Evolutionary conservation across 768 basidiomycete species (phyloP), one percentile per base, ranked within the genome.

Genomic region (Leccinum subgranulosum): DNA sequence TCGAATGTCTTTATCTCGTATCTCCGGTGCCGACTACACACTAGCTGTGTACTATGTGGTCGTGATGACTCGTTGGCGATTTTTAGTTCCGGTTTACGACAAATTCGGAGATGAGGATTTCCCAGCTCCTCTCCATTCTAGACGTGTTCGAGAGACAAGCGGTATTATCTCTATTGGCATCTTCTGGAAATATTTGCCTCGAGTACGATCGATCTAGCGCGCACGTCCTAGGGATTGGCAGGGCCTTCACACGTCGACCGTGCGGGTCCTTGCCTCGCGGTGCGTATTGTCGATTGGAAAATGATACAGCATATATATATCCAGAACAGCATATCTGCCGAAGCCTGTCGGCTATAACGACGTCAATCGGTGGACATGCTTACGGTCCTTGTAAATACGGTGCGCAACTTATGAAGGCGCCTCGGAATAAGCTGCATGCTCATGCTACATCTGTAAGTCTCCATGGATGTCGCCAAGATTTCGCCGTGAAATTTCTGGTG

Each of bases 391-490:
- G 45, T 25, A 23, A 23, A 7, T 14, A 25, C 6, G 21, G 14
- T 46, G 23, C 14, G 14, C 15, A 14, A 7, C 25, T 25, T 14
- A 25, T 15, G 45, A 25, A 46, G 23, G 9, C 6, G 23, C 14
- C 8, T 25, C 3, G 21, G 23, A 25, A 46, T 15, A 23, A 25
- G 23, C 15, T 25, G 23, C 7, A 25, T 46, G 23, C 14, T 6
- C 12, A 79, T 49, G 80, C 86, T 57, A 83, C 93, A 21, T 7
- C 14, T 7, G n/a, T 15, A 23, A 46, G 75, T 80, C 21, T 78
- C 79, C 64, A 92, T 92, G 11, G 11, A 43, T 19, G 41, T 19
- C 41, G 11, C n/a, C 19, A 4, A 6, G 11, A 43, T 19, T 19
- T 19, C 41, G 11, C n/a, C 19, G 10, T 19, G 11, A 8, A 11